A percentile compares a stretch with the other conserved stretches of the same genome.
Conservation (phyloP, 2,329 filamentous ascomycete genomes). For the Aspergillus sp. region DNA sequence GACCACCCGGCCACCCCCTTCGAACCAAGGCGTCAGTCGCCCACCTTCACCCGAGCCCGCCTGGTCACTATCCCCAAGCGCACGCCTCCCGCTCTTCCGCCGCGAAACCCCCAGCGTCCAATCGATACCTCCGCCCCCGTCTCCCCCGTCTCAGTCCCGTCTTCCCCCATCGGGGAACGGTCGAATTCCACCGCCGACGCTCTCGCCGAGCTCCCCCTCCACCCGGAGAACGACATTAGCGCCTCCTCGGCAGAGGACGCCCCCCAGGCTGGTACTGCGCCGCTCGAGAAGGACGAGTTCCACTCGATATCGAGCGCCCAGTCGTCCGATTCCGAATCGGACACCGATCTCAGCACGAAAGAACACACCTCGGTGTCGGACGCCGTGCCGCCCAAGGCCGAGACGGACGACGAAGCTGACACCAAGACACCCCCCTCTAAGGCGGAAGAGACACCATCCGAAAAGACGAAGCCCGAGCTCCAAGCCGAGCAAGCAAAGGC, state of each 20-base stretch:
- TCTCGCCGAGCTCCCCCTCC: conserved; percentile 15
- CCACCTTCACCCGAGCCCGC: conserved; percentile 70
- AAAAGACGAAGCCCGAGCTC: background rate
- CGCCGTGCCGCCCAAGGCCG: background rate
- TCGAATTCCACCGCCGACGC: conserved; percentile 16
- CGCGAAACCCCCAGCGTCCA: conserved; percentile 60
- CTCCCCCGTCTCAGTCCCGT: conserved; percentile 23
- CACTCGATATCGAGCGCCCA: conserved; percentile 38
- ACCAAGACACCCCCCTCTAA: background rate
- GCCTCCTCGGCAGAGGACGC: conserved; percentile 9
- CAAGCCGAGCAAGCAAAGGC: background rate
- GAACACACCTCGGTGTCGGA: conserved; percentile 4
- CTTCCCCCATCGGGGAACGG: conserved; percentile 22
- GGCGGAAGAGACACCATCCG: background rate
- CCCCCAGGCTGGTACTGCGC: conserved; percentile 6
- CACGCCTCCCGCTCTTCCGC: conserved; percentile 70
- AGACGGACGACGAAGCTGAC: background rate
- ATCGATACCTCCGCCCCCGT: conserved; percentile 20
- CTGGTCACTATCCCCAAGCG: conserved; percentile 84
- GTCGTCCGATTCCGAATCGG: conserved; percentile 24
- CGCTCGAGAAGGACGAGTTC: conserved; percentile 38
- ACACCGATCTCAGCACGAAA: conserved; percentile 8
- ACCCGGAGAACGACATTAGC: conserved; percentile 12
- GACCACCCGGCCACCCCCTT: conserved; percentile 52
- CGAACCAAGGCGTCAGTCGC: conserved; percentile 60